A percentile compares a stretch with the other conserved stretches of the same genome.
Evolutionary conservation across 2,329 filamentous ascomycete genomes (phyloP).

Genomic region (Dactylellina drechsleri): DNA sequence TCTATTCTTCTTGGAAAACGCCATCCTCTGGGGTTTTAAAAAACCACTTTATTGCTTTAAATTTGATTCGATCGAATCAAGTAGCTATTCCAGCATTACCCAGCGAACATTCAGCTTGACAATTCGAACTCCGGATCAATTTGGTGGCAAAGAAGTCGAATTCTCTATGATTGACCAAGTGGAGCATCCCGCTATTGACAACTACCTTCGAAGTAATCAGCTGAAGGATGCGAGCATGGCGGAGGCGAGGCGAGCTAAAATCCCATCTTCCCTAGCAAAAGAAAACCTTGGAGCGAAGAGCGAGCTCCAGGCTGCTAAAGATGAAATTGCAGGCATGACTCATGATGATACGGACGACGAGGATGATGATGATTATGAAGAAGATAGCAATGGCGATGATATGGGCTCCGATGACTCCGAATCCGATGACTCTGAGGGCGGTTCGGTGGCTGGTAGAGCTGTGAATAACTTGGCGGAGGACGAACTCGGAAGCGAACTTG

Average conservation of each 20-base stretch:
- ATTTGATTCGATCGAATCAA: slow-evolving; percentile 69
- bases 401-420: slow-evolving; percentile 12
- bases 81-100: slow-evolving; percentile 75
- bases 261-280: slow-evolving; percentile 56
- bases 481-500: slow-evolving; percentile 45
- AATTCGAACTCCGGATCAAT: slow-evolving; percentile 66
- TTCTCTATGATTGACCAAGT: slow-evolving; percentile 77
- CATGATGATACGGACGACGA: slow-evolving; percentile 15
- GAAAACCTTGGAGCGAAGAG: slow-evolving; percentile 44
- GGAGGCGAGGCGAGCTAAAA: slow-evolving; percentile 73
- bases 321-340: slow-evolving; percentile 43
- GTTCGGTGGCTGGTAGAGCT: not conserved
- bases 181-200: slow-evolving; percentile 73
- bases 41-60: slow-evolving; percentile 75
- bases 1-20: slow-evolving; percentile 73
- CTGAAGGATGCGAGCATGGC: slow-evolving; percentile 76
- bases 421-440: slow-evolving; percentile 11
- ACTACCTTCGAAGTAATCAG: slow-evolving; percentile 71
- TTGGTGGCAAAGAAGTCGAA: slow-evolving; percentile 68
- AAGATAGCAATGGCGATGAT: slow-evolving; percentile 32
- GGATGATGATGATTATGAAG: slow-evolving; percentile 42
- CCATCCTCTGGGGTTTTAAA: slow-evolving; percentile 77
- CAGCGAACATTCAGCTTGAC: slow-evolving; percentile 76
- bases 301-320: slow-evolving; percentile 44
- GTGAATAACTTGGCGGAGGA: slow-evolving; percentile 46